These are phyloP conservation scores for Pestalotiopsis fici DNA, from an alignment of 2,329 filamentous ascomycete species.

Conservation along the genomic window DNA sequence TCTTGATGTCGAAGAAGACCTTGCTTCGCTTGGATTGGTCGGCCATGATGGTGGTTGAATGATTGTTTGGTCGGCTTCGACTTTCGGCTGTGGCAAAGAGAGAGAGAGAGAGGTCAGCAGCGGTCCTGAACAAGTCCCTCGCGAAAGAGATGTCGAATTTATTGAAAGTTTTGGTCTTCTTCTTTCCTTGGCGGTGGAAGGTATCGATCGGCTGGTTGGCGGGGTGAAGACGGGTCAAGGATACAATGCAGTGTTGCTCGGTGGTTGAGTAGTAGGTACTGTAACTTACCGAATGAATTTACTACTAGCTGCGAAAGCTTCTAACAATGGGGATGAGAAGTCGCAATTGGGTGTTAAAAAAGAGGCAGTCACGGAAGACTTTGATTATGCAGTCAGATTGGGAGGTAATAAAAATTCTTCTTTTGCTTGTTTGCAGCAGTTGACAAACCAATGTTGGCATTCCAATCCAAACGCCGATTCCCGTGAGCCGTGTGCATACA, in stretches of 20 bases:
- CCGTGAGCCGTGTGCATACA: too few relatives aligned
- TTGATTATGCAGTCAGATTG: not conserved
- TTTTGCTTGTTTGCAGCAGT: not conserved
- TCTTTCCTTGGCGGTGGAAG: not conserved
- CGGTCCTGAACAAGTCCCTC: not conserved
- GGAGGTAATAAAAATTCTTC: not conserved
- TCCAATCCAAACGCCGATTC: not conserved
- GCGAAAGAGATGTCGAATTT: not conserved
- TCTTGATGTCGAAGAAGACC: conserved; percentile 91
- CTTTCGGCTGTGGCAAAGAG: not conserved
- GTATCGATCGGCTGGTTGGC: not conserved
- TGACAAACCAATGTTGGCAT: not conserved
- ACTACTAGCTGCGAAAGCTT: too few relatives aligned
- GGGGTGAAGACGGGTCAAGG: not conserved
- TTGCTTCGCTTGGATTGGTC: conserved; percentile 64
- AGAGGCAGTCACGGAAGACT: not conserved
- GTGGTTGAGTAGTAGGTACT: not conserved
- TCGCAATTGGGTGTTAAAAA: not conserved
- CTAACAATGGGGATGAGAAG: not conserved
- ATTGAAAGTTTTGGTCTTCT: not conserved
- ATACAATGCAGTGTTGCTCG: not conserved
- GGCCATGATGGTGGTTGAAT: conserved; percentile 21
- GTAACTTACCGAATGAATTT: too few relatives aligned
- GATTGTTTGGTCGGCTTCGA: not conserved
- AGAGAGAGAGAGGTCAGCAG: not conserved